Percentiles rank a stretch among this genome's conserved stretches.
Evolutionary conservation across 2,329 filamentous ascomycete genomes (phyloP).

Genomic region (Colletotrichum sp.): DNA sequence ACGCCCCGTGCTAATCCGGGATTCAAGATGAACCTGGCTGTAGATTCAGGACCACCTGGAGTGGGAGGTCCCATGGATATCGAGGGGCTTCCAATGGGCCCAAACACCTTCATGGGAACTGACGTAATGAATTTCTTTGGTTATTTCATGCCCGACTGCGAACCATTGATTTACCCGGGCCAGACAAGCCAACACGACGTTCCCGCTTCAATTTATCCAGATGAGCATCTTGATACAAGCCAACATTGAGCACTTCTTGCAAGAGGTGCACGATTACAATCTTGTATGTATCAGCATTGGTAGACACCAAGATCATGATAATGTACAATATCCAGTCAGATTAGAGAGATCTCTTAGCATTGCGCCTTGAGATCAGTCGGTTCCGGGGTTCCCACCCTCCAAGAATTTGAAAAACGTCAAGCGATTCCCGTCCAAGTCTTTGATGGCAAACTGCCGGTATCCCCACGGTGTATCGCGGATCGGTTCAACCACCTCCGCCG

Average conservation of each 20-base stretch:
- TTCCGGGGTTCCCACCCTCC: conserved; percentile 1
- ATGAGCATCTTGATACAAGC: neutral
- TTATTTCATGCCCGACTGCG: conserved; percentile 24
- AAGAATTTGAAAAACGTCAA: conserved; percentile 8
- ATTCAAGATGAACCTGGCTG: neutral
- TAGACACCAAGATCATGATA: neutral
- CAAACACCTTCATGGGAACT: conserved; percentile 20
- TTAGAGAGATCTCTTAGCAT: neutral
- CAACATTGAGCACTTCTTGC: too few relatives aligned
- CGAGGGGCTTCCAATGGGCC: neutral
- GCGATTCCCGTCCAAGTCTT: neutral
- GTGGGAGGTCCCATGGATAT: conserved; percentile 15
- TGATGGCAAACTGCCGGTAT: conserved; percentile 2
- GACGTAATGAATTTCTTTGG: conserved; percentile 30
- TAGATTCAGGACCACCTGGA: neutral
- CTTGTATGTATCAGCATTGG: neutral
- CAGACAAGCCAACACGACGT: neutral
- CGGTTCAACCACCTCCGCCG: neutral
- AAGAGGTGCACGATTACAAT: too few relatives aligned
- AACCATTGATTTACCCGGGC: conserved; percentile 21
- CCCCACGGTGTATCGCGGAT: neutral
- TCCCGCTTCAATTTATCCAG: neutral
- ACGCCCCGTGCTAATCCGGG: neutral
- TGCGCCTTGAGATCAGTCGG: neutral
- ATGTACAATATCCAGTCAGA: neutral